Base-by-base conservation (phyloP, 495 filamentous ascomycete species). In the Penicillium fimorum region DNA sequence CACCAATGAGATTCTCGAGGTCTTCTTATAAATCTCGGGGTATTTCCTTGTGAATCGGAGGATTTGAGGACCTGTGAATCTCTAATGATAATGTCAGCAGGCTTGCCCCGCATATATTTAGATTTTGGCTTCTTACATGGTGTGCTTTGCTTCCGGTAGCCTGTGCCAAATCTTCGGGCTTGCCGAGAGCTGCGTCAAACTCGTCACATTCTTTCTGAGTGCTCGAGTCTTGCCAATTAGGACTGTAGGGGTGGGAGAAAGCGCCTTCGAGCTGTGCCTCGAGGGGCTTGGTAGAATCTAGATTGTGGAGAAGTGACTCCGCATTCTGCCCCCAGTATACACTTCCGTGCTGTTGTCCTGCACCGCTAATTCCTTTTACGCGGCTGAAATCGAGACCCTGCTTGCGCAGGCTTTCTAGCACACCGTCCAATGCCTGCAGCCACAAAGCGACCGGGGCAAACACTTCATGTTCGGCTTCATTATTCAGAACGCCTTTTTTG, bases 51-150 rank as follows among this genome's bases (percentile, higher is more conserved):
- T 85, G 72, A 97, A 93, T 2, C 91, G 84, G 57, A 96, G 81
- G 57, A 98, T 97, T 69, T 98, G 94, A 5, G 92, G 90, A 13
- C 94, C 94, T n/a, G 94, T 98, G 72, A 98, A 98, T 61, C 94
- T 87, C 90, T 97, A 60, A 32, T 47, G 13, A 32, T 2, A 55
- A n/a, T 40, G 65, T 78, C 45, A 77, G 67, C 54, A 43, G 11
- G 29, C 30, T 46, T 44, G 47, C 29, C 46, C 17, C 12, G 32
- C 10, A 25, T 25, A 41, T 47, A 50, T 48, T 35, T 24, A 41
- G 43, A 32, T 44, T 24, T 7, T 15, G 32, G 35, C n/a, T 11
- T 73, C 83, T 77, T 78, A 96, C 92, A 73, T 96, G 92, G 77
- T 98, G 94, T 9, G 94, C 94, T 60, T 89, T 85, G 67, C 92